phyloP scores from a whole-genome alignment of 106 monocot genomes.

The Acorus calamus region DNA sequence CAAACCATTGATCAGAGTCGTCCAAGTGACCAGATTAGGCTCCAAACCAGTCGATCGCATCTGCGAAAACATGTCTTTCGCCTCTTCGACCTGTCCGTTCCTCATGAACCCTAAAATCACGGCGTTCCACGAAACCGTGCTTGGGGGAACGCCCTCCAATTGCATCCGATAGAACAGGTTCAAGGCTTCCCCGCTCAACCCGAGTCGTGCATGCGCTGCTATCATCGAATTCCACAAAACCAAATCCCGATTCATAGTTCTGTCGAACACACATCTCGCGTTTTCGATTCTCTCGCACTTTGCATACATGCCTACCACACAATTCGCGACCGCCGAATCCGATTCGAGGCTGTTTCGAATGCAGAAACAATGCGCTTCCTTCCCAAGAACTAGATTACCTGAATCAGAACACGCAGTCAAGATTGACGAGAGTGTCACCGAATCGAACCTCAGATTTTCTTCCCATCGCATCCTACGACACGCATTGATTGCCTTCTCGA shows the following conservation, averaged over 20 bases:
- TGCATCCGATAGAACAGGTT: constrained; percentile 49
- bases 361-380: constrained; percentile 28
- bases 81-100: constrained; percentile 30
- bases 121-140: constrained; percentile 41
- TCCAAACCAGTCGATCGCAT: constrained; percentile 22
- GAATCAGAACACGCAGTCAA: constrained; percentile 19
- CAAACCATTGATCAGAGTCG: constrained; percentile 25
- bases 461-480: constrained; percentile 25
- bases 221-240: constrained; percentile 37
- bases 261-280: constrained; percentile 23
- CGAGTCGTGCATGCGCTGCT: constrained; percentile 32
- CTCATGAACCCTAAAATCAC: constrained; percentile 26
- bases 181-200: constrained; percentile 28
- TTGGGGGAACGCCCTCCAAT: constrained; percentile 27
- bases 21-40: constrained; percentile 34
- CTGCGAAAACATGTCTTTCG: constrained; percentile 23
- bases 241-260: constrained; percentile 16
- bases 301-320: constrained; percentile 33
- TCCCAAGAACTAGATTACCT: constrained; percentile 22
- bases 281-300: constrained; percentile 27
- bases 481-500: constrained; percentile 22
- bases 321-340: constrained; percentile 21
- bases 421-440: constrained; percentile 36
- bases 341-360: constrained; percentile 37
- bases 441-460: constrained; percentile 32